These are phyloP conservation scores for Lathyrus tuberosus DNA, from an alignment of 306 rosid genomes.

Conservation along the genomic window DNA sequence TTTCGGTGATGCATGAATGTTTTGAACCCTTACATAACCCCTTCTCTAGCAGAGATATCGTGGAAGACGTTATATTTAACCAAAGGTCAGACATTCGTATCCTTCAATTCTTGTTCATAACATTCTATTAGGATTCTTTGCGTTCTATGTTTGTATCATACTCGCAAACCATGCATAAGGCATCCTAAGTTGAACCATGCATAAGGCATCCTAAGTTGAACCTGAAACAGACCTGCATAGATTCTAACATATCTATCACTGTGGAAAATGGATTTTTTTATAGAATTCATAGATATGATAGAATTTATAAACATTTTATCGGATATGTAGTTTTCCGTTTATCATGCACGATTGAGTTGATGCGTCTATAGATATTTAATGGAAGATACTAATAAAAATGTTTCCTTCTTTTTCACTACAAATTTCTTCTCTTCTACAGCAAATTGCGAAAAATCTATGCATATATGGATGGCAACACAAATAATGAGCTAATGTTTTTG, in stretches of 20 bases:
- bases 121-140: slow-evolving; percentile 4
- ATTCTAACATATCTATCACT: too few relatives aligned
- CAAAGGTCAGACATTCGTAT: slow-evolving; percentile 53
- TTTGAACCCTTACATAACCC: slow-evolving; percentile 75
- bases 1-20: slow-evolving; percentile 84
- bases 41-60: slow-evolving; percentile 58
- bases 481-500: slow-evolving; percentile 8
- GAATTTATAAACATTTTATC: neutral
- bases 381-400: neutral
- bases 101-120: slow-evolving; percentile 26
- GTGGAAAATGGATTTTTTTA: neutral
- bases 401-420: slow-evolving; percentile 7
- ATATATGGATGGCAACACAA: slow-evolving; percentile 17
- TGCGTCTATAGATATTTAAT: neutral
- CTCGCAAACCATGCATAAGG: neutral
- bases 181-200: neutral
- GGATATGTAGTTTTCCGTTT: neutral
- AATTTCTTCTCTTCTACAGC: slow-evolving; percentile 10
- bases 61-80: slow-evolving; percentile 70
- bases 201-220: neutral
- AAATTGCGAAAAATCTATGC: neutral
- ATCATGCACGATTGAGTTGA: neutral
- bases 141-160: slow-evolving; percentile 10
- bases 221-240: neutral
- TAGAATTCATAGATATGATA: slow-evolving; percentile 7